Evolutionary conservation across 2,329 filamentous ascomycete genomes (phyloP).

Genomic region (Cadophora gregata): DNA sequence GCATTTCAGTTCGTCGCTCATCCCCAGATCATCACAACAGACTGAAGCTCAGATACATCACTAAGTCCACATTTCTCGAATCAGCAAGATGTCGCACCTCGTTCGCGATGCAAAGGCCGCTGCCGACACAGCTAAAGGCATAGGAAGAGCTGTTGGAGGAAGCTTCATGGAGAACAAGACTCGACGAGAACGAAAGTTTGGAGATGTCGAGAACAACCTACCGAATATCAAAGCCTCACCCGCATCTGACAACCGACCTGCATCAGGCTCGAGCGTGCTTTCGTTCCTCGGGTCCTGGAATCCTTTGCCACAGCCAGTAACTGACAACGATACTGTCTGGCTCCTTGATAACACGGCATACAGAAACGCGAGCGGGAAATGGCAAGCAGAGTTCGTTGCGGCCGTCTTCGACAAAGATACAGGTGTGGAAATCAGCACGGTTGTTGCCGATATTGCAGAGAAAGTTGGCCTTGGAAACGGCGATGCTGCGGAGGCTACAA

Average conservation of each 20-base stretch:
- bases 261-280: constrained; percentile 48
- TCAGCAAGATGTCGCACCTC: constrained; percentile 27
- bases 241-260: constrained; percentile 36
- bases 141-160: constrained; percentile 16
- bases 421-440: constrained; percentile 68
- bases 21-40: neutral
- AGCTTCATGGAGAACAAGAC: constrained; percentile 55
- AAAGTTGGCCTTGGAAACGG: constrained; percentile 67
- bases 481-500: constrained; percentile 63
- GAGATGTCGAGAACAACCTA: constrained; percentile 56
- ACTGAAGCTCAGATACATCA: neutral
- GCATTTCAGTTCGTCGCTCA: neutral
- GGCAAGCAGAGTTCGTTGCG: constrained; percentile 84
- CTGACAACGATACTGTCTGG: constrained; percentile 76
- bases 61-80: neutral
- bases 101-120: constrained; percentile 24
- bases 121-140: constrained; percentile 20
- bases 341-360: constrained; percentile 89
- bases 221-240: constrained; percentile 44
- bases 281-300: constrained; percentile 59
- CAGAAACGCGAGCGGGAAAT: constrained; percentile 58
- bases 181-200: constrained; percentile 55
- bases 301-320: constrained; percentile 64
- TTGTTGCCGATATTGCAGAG: constrained; percentile 73
- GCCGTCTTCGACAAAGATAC: constrained; percentile 80